Base-by-base conservation (phyloP, 78 protist species). In the Isochrysis galbana region DNA sequence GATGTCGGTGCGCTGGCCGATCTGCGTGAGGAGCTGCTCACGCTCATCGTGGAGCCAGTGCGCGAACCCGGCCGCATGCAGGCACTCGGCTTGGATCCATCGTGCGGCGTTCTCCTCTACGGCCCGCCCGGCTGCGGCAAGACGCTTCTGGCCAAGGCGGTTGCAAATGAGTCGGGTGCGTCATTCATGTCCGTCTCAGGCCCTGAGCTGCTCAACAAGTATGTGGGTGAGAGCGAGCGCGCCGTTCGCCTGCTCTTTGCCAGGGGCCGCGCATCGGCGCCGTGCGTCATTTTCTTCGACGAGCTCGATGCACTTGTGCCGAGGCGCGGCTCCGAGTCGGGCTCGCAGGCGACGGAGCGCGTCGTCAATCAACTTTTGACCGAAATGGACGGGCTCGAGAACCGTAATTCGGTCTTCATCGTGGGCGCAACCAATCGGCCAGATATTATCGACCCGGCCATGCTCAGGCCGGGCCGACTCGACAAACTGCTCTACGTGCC, bases 71-170 rank as follows among this genome's bases (percentile, higher is more conserved):
- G n/a, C n/a, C n/a, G n/a, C n/a, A n/a, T n/a, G n/a, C n/a, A n/a
- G n/a, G 87, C 88, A n/a, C 70, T 94, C 51, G 95, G 95, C 5
- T 61, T 93, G n/a, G 2, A 4, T 2, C 45, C 80, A 34, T 83
- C 92, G 14, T 7, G 90, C 45, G 96, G 96, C 22, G 91, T 95
- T 67, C 96, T 96, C 82, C 91, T 96, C 45, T 98, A 97, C 90
- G 99, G 99, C 17, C 99, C 99, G 22, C 99, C 99, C 4, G 99
- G 99, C 38, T 98, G 99, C 91, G 99, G 99, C 86, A 99, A 99
- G 93, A 99, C 99, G 17, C 93, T 98, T 26, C 82, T 99, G 21
- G 99, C 99, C 38, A 99, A 99, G 92, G 95, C 95, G 29, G 90
- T 94, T 36, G 95, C 95, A 46, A 51, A 61, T 39, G 92, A 91